Evolutionary conservation across 164 flowering plant species (phyloP), one percentile per base, ranked within the genome.

Genomic region (Tetrastigma voinierianum): DNA sequence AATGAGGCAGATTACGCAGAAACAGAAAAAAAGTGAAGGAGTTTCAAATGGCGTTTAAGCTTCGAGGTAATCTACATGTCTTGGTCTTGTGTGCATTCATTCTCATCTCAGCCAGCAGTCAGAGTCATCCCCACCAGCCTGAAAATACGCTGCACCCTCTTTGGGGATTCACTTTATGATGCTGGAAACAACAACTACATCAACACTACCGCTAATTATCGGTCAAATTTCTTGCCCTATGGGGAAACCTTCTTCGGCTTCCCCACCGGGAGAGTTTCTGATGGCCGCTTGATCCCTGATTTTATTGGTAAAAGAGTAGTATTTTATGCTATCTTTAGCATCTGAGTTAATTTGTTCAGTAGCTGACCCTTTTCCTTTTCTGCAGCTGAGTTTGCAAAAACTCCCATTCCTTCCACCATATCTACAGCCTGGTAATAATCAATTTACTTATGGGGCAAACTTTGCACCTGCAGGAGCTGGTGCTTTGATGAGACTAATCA

Each of bases 251-350:
- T 47, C 44, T 49, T 62, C 55, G 23, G 11, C 12, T 8, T 10
- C 15, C 59, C 59, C 59, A 56, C 59, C 25, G 59, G 59, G 13
- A 18, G 59, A 62, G 20, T 62, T 25, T 62, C 44, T 0, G 66
- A 62, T 48, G 66, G 66, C 16, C 55, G 66, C n/a, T 2, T 62
- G 7, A 48, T 62, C 20, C 53, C 65, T 19, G 65, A 61, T 21
- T 61, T 61, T n/a, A 61, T 61, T 46, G 65, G 65, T 61, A 61
- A 17, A 12, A 57, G 9, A 2, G 10, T 24, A 3, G 15, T 54
- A 21, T 18, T 54, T 18, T 10, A 10, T 57, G 44, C 25, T 13
- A 15, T 57, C 46, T 57, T 24, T 12, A 60, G 11, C 9, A 45
- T 14, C 32, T 24, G 14, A 53, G 19, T 7, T 9, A 56, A 5